Percentiles rank a stretch among this genome's conserved stretches.
These are phyloP conservation scores for Groenewaldozyma salmanticensis DNA, from an alignment of 805 yeast species.

Conservation along the genomic window DNA sequence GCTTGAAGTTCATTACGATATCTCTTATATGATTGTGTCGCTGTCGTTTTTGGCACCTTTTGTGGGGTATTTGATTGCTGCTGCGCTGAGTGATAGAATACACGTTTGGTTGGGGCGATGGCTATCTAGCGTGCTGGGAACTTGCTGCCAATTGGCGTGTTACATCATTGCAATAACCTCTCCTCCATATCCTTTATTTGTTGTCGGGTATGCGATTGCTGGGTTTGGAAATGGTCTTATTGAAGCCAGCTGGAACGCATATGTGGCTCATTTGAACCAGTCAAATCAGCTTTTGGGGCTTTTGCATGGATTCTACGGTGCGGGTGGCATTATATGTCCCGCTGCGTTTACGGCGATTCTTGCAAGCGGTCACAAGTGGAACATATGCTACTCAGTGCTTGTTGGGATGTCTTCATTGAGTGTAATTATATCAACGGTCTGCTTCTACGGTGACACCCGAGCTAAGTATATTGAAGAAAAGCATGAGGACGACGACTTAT, in stretches of 20 bases:
- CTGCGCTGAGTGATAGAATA: constrained; percentile 36
- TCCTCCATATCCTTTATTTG: constrained; percentile 36
- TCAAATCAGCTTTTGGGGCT: constrained; percentile 51
- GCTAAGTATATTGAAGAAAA: constrained; percentile 7
- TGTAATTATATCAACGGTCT: constrained; percentile 27
- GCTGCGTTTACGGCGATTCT: constrained; percentile 50
- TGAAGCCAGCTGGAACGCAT: constrained; percentile 48
- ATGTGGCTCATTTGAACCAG: constrained; percentile 38
- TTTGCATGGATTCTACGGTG: constrained; percentile 61
- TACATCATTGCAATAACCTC: constrained; percentile 32
- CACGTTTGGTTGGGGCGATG: constrained; percentile 39
- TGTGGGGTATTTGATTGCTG: constrained; percentile 46
- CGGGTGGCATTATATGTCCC: constrained; percentile 65
- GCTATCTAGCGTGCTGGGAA: constrained; percentile 35
- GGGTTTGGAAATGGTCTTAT: constrained; percentile 51
- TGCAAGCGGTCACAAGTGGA: constrained; percentile 42
- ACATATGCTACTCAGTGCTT: constrained; percentile 42
- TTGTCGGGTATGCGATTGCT: constrained; percentile 30
- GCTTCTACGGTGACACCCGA: constrained; percentile 33
- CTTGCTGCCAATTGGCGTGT: constrained; percentile 28
- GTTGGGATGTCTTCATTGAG: constrained; percentile 31
- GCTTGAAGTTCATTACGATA: constrained; percentile 37
- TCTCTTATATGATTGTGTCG: constrained; percentile 41
- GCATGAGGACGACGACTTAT: constrained; percentile 1
- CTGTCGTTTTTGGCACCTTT: constrained; percentile 43